Percentiles rank a stretch among this genome's conserved stretches.
phyloP scores from a whole-genome alignment of 2,329 filamentous ascomycete species.

The Diaporthe velutina region DNA sequence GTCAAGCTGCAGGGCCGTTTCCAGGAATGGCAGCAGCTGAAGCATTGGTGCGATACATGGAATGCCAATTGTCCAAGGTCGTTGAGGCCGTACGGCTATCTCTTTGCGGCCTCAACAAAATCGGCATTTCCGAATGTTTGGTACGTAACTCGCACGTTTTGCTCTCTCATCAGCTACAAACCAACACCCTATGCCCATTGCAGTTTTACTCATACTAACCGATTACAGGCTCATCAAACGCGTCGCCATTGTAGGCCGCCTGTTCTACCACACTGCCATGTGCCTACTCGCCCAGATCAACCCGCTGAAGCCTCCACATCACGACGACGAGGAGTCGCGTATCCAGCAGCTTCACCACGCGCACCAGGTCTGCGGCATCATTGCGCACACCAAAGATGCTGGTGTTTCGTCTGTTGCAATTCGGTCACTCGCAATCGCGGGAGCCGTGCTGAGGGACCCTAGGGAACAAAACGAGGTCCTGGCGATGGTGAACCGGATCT shows the following conservation, averaged over 20 bases:
- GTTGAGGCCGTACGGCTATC: slow-evolving; percentile 88
- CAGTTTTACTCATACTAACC: neutral
- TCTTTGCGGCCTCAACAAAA: slow-evolving; percentile 76
- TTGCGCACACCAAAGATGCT: slow-evolving; percentile 84
- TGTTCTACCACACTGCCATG: slow-evolving; percentile 92
- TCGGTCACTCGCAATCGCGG: slow-evolving; percentile 82
- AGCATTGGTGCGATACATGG: slow-evolving; percentile 86
- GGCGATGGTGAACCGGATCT: slow-evolving; percentile 80
- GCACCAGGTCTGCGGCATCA: slow-evolving; percentile 89
- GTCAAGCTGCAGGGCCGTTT: slow-evolving; percentile 73
- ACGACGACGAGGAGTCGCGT: slow-evolving; percentile 75
- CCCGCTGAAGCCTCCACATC: slow-evolving; percentile 69
- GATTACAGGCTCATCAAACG: slow-evolving; percentile 80
- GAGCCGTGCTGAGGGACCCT: slow-evolving; percentile 76
- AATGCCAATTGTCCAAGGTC: slow-evolving; percentile 81
- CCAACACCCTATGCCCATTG: neutral
- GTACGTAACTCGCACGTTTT: slow-evolving; percentile 58
- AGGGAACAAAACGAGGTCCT: slow-evolving; percentile 86
- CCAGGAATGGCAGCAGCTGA: slow-evolving; percentile 84
- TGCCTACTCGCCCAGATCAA: slow-evolving; percentile 85
- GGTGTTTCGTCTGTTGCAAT: slow-evolving; percentile 85
- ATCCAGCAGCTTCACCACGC: slow-evolving; percentile 80
- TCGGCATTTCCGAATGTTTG: slow-evolving; percentile 90
- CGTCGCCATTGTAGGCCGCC: slow-evolving; percentile 81
- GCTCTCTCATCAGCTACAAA: neutral